Evolutionary conservation across 192 early-diverging fungal genomes (phyloP), one percentile per base, ranked within the genome.

Genomic region (Backusella tarrabulga): DNA sequence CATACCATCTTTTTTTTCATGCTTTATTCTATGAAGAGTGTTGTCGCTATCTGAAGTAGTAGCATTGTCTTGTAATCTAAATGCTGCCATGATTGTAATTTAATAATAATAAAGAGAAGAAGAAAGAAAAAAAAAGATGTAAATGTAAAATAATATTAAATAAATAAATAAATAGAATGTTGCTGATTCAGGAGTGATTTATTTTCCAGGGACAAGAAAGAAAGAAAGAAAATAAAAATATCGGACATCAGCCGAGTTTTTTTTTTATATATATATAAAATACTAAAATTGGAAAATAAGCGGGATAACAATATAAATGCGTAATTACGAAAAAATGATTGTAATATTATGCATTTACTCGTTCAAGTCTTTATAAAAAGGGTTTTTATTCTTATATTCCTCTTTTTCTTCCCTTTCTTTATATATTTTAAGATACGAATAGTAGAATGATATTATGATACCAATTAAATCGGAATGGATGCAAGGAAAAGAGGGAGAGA

Each of bases 171-270:
- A 50, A 50, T 50, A 50, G 46, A 73, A 73, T 44, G 42, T 32
- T 26, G 12, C 4, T 52, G 32, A 63, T 29, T 63, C 56, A 63
- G 56, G 56, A 63, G 56, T 29, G 23, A 60, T 60, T 60, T 60
- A 26, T 26, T 60, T 60, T 60, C 54, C 54, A 60, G 54, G 23
- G 54, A 60, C 54, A 60, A 60, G 54, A 60, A 60, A 60, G 19
- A 72, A 72, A n/a, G 36, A 69, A 40, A 69, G 7, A 69, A 35
- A 36, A 69, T 4, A 40, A 21, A 36, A 40, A 40, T 7, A 42
- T 73, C 72, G 72, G 72, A 73, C 26, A 46, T 73, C 72, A 72
- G 71, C 71, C 71, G 71, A 70, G 36, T n/a, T 50, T 50, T 46
- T 17, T 46, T 50, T 32, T n/a, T n/a, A n/a, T n/a, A n/a, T n/a